These are phyloP conservation scores for Suillus paluster DNA, from an alignment of 768 basidiomycete species.

Conservation along the genomic window DNA sequence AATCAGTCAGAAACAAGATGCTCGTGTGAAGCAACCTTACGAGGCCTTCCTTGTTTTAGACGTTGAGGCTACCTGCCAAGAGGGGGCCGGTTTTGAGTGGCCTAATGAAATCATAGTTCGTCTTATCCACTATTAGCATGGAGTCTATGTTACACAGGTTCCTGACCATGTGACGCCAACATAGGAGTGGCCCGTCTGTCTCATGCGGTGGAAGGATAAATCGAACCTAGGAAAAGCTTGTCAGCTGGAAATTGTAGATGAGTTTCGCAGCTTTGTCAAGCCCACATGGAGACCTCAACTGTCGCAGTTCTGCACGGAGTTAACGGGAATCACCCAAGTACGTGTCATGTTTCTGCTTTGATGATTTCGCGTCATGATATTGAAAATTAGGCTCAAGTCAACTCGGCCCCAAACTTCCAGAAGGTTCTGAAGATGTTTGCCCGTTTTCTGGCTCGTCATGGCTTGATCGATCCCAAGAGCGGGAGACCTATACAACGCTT, in stretches of 20 bases:
- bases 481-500: constrained; percentile 63
- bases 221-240: constrained; percentile 52
- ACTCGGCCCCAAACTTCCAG: constrained; percentile 76
- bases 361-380: constrained; percentile 10
- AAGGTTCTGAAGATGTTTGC: constrained; percentile 67
- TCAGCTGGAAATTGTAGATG: constrained; percentile 70
- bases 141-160: constrained; percentile 2
- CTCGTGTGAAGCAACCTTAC: constrained; percentile 49
- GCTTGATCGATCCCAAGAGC: constrained; percentile 63
- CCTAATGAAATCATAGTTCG: constrained; percentile 96
- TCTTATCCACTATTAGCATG: constrained; percentile 21
- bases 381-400: constrained; percentile 71
- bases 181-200: constrained; percentile 92
- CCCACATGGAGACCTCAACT: constrained; percentile 87
- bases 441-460: constrained; percentile 70
- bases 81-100: constrained; percentile 71
- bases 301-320: constrained; percentile 79
- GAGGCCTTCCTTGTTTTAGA: constrained; percentile 89
- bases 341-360: constrained; percentile 29
- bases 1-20: constrained; percentile 16
- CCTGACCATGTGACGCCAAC: constrained; percentile 13
- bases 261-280: constrained; percentile 86
- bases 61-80: constrained; percentile 83
- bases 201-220: constrained; percentile 81
- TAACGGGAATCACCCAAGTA: constrained; percentile 95